Conservation (phyloP, 805 yeast species). For the Myxozyma vanderwaltii region DNA sequence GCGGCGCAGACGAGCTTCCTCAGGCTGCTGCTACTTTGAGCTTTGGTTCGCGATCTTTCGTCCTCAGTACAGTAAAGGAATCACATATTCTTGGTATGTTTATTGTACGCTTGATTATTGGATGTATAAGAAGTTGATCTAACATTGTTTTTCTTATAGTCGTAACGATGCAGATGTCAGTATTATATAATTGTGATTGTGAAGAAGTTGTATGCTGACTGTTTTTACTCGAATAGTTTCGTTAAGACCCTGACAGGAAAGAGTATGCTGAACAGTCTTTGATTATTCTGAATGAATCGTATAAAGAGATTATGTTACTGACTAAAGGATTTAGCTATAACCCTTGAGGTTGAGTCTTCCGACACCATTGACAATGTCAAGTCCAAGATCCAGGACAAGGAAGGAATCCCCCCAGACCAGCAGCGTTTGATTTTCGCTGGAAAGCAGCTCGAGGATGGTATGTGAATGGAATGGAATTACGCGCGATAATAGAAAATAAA, state of each 20-base stretch:
- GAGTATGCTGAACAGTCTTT: slow-evolving; percentile 34
- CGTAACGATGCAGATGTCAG: slow-evolving; percentile 33
- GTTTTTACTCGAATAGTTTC: slow-evolving; percentile 35
- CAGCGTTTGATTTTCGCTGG: slow-evolving; percentile 99
- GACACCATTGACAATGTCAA: slow-evolving; percentile 99
- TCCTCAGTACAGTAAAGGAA: slow-evolving; percentile 3
- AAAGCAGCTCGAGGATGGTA: slow-evolving; percentile 91
- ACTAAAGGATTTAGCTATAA: slow-evolving; percentile 50
- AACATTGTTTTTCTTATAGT: slow-evolving; percentile 4
- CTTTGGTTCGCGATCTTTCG: neutral
- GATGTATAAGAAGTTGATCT: neutral
- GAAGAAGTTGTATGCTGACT: slow-evolving; percentile 2
- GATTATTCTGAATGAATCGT: neutral
- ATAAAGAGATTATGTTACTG: neutral
- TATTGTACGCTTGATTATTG: neutral
- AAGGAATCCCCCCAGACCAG: slow-evolving; percentile 99
- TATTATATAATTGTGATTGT: slow-evolving; percentile 3
- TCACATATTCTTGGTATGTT: slow-evolving; percentile 3
- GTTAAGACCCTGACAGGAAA: slow-evolving; percentile 45
- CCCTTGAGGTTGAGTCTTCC: slow-evolving; percentile 98
- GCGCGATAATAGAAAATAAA: too few species aligned
- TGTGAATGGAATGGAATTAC: neutral
- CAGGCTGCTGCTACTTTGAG: neutral
- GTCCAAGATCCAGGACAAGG: slow-evolving; percentile 98
- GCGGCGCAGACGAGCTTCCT: neutral